Base-by-base conservation (phyloP, 2,329 filamentous ascomycete species). In the Venturia pyrina region DNA sequence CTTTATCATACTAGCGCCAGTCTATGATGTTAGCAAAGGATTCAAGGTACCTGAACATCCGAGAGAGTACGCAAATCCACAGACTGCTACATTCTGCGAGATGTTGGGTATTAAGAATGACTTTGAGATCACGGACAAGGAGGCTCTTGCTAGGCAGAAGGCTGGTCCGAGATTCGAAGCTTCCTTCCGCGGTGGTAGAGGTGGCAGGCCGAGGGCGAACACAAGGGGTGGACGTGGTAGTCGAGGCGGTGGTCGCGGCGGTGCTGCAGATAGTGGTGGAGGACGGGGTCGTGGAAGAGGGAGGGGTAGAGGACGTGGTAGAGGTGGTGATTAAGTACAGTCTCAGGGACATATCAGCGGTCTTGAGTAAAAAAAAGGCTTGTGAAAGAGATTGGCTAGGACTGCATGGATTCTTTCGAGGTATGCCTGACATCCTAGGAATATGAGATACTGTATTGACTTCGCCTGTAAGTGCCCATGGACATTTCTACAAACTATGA, bases 21-120 rank as follows among this genome's bases (percentile, higher is more conserved):
- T 87, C 1, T 89, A 92, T 69, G 81, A 87, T 56, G 77, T 80
- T 0, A 78, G 80, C 0, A 78, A 82, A 7, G 84, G 86, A 0
- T 46, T 43, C n/a, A 28, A 50, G 17, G 84, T 86, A 0, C 71
- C 80, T 0, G 80, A 87, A n/a, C 83, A 87, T 74, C 91, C 92
- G 1, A 79, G 81, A 1, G 93, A 97, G 76, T 93, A 93, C 74
- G 91, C 86, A 4, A 98, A 95, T 72, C 88, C 89, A 15, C 93
- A 98, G 77, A 98, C 92, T 7, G 80, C 79, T n/a, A 77, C 81
- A 3, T 98, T 93, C 73, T 99, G 95, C 75, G 80, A 87, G 66
- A 77, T 98, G 65, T 71, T 98, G 1, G 87, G 84, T 10, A 87
- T 99, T 43, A 78, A 84, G 6, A 96, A 98, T 74, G 81, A 87